These are phyloP conservation scores for Penicillium digitatum DNA, from an alignment of 2,329 filamentous ascomycete species.

Conservation along the genomic window DNA sequence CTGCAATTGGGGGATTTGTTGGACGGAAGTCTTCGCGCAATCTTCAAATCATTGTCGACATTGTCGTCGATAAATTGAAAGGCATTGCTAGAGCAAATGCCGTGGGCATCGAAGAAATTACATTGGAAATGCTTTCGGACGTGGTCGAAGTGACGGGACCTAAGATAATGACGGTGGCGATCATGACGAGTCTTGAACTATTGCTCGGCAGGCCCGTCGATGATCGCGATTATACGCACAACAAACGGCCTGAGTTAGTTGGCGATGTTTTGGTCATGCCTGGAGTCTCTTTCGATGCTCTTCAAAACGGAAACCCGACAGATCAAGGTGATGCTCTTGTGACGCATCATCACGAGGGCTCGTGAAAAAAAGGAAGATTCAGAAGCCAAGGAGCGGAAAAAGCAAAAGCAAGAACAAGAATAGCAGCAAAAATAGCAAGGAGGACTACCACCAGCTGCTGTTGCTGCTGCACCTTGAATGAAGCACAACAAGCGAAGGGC, in stretches of 20 bases:
- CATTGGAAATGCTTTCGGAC: constrained; percentile 26
- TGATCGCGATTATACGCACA: constrained; percentile 22
- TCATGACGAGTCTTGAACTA: constrained; percentile 18
- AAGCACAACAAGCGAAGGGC: not conserved
- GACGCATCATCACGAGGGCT: constrained; percentile 19
- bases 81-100: constrained; percentile 16
- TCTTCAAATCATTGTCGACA: constrained; percentile 19
- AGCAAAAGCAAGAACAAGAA: constrained; percentile 3
- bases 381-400: constrained; percentile 18
- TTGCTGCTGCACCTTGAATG: not conserved
- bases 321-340: constrained; percentile 17
- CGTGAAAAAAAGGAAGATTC: constrained; percentile 19
- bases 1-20: constrained; percentile 25
- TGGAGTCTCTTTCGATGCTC: constrained; percentile 23
- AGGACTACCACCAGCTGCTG: not conserved
- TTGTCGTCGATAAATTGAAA: constrained; percentile 16
- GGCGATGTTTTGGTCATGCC: constrained; percentile 29
- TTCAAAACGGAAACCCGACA: constrained; percentile 20
- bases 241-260: constrained; percentile 22
- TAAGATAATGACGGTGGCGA: constrained; percentile 26
- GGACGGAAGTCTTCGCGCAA: constrained; percentile 18
- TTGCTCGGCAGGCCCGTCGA: constrained; percentile 17
- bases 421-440: not conserved
- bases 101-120: constrained; percentile 16
- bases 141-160: constrained; percentile 29